Evolutionary conservation across 768 basidiomycete genomes (phyloP).

Genomic region (Mycena amicta): DNA sequence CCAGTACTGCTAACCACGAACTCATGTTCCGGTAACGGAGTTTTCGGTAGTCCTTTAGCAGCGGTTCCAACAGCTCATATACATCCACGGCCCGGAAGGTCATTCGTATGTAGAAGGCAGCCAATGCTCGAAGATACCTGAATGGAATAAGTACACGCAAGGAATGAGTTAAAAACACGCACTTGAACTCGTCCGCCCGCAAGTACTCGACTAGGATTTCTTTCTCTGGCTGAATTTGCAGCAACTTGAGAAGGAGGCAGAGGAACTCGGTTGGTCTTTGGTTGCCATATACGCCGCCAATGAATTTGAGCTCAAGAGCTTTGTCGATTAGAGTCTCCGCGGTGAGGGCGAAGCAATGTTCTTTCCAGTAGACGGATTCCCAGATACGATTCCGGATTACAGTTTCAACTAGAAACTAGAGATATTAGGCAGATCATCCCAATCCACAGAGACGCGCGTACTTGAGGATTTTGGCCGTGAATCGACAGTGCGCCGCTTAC

Average conservation of each 20-base stretch:
- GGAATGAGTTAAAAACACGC: conserved; percentile 32
- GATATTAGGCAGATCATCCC: not conserved
- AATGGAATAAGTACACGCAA: conserved; percentile 5
- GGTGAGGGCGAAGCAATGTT: conserved; percentile 98
- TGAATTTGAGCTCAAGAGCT: conserved; percentile 75
- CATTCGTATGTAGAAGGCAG: conserved; percentile 92
- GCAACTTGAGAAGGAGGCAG: conserved; percentile 87
- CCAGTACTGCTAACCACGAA: no score
- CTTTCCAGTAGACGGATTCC: conserved; percentile 95
- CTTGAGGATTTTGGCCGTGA: conserved; percentile 97
- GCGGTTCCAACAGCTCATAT: conserved; percentile 90
- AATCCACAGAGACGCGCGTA: conserved; percentile 33
- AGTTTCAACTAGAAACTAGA: conserved; percentile 90
- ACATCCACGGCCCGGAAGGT: conserved; percentile 91
- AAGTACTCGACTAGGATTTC: conserved; percentile 96
- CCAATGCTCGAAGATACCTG: conserved; percentile 92
- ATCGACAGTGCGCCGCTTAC: conserved; percentile 84
- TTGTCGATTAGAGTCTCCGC: conserved; percentile 95
- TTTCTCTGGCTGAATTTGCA: conserved; percentile 97
- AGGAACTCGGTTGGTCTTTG: conserved; percentile 94
- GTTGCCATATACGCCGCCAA: conserved; percentile 96
- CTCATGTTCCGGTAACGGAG: conserved; percentile 79
- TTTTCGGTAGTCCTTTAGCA: conserved; percentile 93
- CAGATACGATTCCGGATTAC: conserved; percentile 96
- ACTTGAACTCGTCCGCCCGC: conserved; percentile 98